Evolutionary conservation across 352 stramenopile species (phyloP).

Genomic region (Globisporangium perplexum): DNA sequence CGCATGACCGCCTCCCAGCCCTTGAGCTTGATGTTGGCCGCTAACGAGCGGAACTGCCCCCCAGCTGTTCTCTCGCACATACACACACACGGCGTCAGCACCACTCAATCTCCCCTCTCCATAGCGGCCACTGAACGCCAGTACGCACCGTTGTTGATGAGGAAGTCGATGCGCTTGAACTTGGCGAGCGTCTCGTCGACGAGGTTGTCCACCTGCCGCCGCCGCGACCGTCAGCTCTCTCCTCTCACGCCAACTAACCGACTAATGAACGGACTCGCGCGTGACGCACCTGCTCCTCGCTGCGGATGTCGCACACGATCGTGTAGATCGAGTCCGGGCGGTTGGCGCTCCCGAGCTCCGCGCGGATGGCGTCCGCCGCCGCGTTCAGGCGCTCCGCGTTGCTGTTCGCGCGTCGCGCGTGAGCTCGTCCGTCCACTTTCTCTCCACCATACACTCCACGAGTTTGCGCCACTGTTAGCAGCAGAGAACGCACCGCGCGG

Average conservation of each 20-base stretch:
- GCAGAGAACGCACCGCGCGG: conserved; percentile 35
- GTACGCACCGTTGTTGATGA: conserved; percentile 89
- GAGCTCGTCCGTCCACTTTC: background rate
- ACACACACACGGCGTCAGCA: conserved; percentile 1
- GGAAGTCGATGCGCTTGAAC: conserved; percentile 84
- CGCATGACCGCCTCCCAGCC: conserved; percentile 91
- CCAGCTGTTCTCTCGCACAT: conserved; percentile 52
- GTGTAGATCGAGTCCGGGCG: conserved; percentile 39
- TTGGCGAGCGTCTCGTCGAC: conserved; percentile 67
- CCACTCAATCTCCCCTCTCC: no score
- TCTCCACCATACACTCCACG: background rate
- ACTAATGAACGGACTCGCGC: no score
- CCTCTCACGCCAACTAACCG: background rate
- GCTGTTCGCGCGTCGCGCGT: conserved; percentile 15
- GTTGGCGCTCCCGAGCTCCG: conserved; percentile 29
- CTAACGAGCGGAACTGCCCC: conserved; percentile 89
- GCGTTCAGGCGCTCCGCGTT: conserved; percentile 61
- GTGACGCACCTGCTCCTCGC: conserved; percentile 40
- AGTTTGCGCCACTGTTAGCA: background rate
- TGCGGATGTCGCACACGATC: conserved; percentile 72
- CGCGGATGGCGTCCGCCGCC: conserved; percentile 53
- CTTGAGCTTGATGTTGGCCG: conserved; percentile 86
- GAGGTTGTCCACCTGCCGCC: conserved; percentile 53
- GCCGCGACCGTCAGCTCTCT: background rate
- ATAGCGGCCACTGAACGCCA: background rate